Base-by-base conservation (phyloP, 2,329 filamentous ascomycete genomes). In the Aspergillus awamori region DNA sequence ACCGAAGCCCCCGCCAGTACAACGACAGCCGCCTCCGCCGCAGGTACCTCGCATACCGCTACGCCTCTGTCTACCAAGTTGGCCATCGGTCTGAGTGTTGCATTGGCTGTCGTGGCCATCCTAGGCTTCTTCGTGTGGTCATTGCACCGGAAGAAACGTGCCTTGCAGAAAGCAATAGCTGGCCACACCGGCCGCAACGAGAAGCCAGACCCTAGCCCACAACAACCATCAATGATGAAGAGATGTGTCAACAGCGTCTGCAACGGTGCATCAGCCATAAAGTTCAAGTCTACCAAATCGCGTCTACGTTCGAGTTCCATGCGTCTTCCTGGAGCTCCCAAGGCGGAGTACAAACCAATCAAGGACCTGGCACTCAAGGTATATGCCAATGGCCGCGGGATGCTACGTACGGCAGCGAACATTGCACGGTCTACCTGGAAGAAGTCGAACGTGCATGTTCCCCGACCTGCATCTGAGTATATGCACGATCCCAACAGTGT, bases 91-190 rank as follows among this genome's bases (percentile, higher is more conserved):
- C 39, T 56, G 2, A 22, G 53, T 6, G 26, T 56, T 4, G 1
- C 43, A 11, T 6, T 56, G 26, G 53, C 30, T 2, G 39, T 56
- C 26, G 15, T 33, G 11, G 53, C 53, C 13, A 45, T 43, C 26
- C 22, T 45, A 8, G 41, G 53, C 6, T 33, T 56, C 15, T 30
- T 56, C 4, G 8, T 56, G 39, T 56, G 53, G 53, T 45, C 39
- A 5, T 26, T 56, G 8, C 53, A 45, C 39, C 26, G 39, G 39
- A 56, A 56, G 39, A 56, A 56, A 26, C 53, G 53, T 10, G 39
- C 39, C 2, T 17, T 56, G 4, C 53, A 45, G 6, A 22, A 13
- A 6, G 43, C 43, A 5, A 56, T 56, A 11, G 53, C 53, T 5
- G 28, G 43, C 4, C n/a, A 51, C n/a, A 33, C 22, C 8, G 2